phyloP scores from a whole-genome alignment of 2,329 filamentous ascomycete species.

The Diaporthe humulicola region DNA sequence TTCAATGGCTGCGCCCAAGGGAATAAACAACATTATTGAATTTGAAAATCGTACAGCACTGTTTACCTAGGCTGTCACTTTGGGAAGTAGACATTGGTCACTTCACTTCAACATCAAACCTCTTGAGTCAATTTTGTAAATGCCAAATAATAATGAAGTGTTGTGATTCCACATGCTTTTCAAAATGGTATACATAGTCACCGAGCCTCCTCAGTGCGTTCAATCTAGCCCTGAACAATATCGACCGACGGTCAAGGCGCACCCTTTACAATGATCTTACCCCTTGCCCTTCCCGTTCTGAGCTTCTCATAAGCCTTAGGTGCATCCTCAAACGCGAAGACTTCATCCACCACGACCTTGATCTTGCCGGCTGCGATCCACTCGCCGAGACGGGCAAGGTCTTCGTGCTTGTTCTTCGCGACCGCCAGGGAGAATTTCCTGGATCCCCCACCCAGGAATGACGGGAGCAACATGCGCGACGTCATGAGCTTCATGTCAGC shows the following conservation, averaged over 20 bases:
- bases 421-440: conserved; percentile 55
- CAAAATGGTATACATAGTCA: not conserved
- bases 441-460: conserved; percentile 55
- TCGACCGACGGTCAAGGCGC: not conserved
- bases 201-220: too few relatives aligned
- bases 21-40: not conserved
- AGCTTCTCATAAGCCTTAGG: conserved; percentile 70
- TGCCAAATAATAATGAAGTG: not conserved
- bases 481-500: conserved; percentile 38
- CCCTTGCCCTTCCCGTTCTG: conserved; percentile 66
- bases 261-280: conserved; percentile 66
- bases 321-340: conserved; percentile 67
- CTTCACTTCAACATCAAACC: not conserved
- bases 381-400: conserved; percentile 62
- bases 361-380: conserved; percentile 72
- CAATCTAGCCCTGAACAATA: too few relatives aligned
- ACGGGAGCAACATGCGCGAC: conserved; percentile 46
- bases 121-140: not conserved
- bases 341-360: conserved; percentile 66
- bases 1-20: not conserved
- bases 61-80: not conserved
- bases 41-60: not conserved
- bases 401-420: conserved; percentile 53
- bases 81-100: not conserved
- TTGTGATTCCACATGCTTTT: not conserved